Base-by-base conservation (phyloP, 2,329 filamentous ascomycete species). In the Cordyceps farinosa region DNA sequence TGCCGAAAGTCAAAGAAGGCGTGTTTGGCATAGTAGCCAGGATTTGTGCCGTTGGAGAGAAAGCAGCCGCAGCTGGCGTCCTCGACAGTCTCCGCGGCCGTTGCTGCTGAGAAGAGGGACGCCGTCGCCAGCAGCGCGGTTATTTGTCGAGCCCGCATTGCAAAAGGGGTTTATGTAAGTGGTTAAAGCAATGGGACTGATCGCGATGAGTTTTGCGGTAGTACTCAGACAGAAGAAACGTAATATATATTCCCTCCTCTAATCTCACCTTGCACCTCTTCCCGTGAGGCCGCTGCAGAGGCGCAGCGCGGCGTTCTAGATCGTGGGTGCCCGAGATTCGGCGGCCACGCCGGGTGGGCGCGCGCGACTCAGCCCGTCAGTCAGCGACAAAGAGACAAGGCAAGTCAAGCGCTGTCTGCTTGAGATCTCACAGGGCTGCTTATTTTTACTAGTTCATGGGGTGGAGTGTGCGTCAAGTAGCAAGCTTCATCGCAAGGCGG, bases 1-100 rank as follows among this genome's bases (percentile, higher is more conserved):
- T 70, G 71, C 52, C 81, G 74, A 66, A 82, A 84, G 70, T 84
- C 82, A 66, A 79, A 81, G 72, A 84, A 84, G 44, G 71, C 68
- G 69, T 82, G 82, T 22, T 74, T 71, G 22, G 74, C 71, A 67
- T 80, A 84, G 71, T 78, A 83, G 48, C 70, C 69, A 30, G 75
- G 69, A 50, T 73, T 74, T 13, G 75, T 77, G 51, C 75, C 78
- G 66, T 83, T 82, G 67, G 78, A 81, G 56, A 80, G 69, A 67
- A 77, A 84, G 69, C 82, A 84, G 62, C 74, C 73, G 70, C 82
- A 84, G 48, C 72, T 68, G 32, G 71, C 68, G 58, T 77, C 75
- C 11, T 73, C 67, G 5, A 61, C 38, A 5, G 48, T 29, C 7
- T 61, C 58, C 3, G 36, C 27, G 9, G 48, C 48, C 2, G 29